These are phyloP conservation scores for Fagopyrum esculentum DNA, from an alignment of 148 eudicot species.

Conservation along the genomic window DNA sequence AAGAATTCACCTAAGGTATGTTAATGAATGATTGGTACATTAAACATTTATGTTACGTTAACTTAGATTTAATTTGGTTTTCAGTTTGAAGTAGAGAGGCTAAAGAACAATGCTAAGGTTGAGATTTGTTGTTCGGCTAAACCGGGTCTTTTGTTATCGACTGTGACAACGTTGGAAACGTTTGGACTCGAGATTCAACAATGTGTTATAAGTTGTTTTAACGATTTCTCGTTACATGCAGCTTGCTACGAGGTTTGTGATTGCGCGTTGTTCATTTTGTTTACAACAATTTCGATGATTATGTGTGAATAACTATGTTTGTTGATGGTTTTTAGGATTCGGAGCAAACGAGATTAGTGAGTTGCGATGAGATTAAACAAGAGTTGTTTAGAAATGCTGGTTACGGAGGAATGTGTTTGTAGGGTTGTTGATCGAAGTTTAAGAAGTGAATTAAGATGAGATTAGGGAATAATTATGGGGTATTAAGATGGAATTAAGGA, in stretches of 20 bases:
- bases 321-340: conserved; percentile 23
- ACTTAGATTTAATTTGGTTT: background rate
- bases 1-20: conserved; percentile 66
- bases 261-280: background rate
- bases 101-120: conserved; percentile 43
- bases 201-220: conserved; percentile 77
- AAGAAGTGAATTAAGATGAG: background rate
- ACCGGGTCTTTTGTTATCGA: conserved; percentile 60
- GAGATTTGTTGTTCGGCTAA: conserved; percentile 64
- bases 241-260: conserved; percentile 55
- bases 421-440: background rate
- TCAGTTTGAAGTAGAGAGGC: conserved; percentile 73
- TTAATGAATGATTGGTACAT: background rate
- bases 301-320: background rate
- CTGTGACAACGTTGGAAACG: conserved; percentile 55
- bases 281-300: background rate
- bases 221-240: conserved; percentile 68
- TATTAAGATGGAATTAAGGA: background rate
- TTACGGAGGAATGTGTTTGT: conserved; percentile 80
- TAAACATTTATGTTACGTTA: background rate
- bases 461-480: background rate
- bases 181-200: conserved; percentile 74
- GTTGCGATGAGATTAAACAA: conserved; percentile 71
- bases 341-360: conserved; percentile 43
- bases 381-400: conserved; percentile 77